Evolutionary conservation across 1,139 yeast genomes (phyloP).

Genomic region (Eremothecium sinecaudum): DNA sequence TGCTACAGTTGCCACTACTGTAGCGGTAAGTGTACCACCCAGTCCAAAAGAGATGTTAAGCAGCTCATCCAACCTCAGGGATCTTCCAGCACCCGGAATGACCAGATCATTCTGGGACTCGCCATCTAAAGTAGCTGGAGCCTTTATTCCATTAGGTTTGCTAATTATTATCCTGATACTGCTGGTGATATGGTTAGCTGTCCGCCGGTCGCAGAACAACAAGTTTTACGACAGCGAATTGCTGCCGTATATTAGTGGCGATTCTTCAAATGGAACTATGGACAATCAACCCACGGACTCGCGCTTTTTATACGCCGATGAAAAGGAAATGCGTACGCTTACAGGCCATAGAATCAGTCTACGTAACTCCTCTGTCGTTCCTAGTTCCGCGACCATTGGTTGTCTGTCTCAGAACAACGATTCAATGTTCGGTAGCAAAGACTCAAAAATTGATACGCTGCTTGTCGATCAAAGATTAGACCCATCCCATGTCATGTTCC

Average conservation of each 20-base stretch:
- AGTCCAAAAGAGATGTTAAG: too few relatives aligned
- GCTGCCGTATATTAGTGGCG: conserved; percentile 10
- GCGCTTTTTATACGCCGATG: conserved; percentile 18
- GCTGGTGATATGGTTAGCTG: conserved; percentile 17
- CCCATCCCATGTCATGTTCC: conserved; percentile 51
- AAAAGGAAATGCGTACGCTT: conserved; percentile 16
- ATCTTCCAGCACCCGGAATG: too few relatives aligned
- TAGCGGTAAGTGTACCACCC: too few relatives aligned
- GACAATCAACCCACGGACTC: background rate
- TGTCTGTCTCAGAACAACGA: conserved; percentile 3
- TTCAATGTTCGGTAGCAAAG: conserved; percentile 10
- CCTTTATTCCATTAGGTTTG: conserved; percentile 23
- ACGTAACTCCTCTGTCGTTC: conserved; percentile 3
- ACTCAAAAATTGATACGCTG: conserved; percentile 23
- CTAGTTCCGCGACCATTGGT: conserved; percentile 1
- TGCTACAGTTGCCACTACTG: background rate
- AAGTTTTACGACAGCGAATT: conserved; percentile 24
- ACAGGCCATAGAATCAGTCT: conserved; percentile 7
- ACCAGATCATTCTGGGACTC: conserved; percentile 30
- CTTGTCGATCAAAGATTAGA: conserved; percentile 64
- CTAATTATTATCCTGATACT: conserved; percentile 17
- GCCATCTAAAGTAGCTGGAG: conserved; percentile 35
- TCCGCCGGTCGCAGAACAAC: conserved; percentile 19
- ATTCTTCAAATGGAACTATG: conserved; percentile 14
- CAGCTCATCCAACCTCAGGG: too few relatives aligned